A percentile compares a stretch with the other conserved stretches of the same genome.
Conservation (phyloP, 1,284 basidiomycete genomes). For the Jaminaea rosea region DNA sequence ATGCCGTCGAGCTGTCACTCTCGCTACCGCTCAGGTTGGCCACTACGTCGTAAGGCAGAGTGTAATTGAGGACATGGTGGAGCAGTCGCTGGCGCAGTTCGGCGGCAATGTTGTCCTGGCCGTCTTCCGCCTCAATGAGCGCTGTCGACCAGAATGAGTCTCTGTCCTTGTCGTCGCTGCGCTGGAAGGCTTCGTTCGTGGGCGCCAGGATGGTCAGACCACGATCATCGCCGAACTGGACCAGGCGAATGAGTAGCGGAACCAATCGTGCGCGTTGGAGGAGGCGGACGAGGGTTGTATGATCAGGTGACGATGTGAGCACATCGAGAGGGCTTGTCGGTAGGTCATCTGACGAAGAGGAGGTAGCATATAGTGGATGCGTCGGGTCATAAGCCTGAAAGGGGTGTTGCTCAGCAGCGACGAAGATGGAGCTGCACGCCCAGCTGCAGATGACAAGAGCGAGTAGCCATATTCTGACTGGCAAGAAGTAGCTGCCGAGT, state of each 20-base stretch:
- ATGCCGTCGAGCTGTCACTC: conserved; percentile 16
- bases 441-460: no score
- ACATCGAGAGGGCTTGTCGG: conserved; percentile 65
- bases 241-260: conserved; percentile 76
- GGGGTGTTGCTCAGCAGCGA: no score
- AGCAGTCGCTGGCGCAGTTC: conserved; percentile 79
- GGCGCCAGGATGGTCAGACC: conserved; percentile 84
- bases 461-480: no score
- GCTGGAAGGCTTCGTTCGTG: conserved; percentile 57
- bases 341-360: no score
- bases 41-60: conserved; percentile 50
- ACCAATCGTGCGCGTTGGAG: conserved; percentile 79
- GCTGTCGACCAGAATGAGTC: no score
- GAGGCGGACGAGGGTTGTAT: conserved; percentile 66
- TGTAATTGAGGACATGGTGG: conserved; percentile 87
- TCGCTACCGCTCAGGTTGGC: neutral
- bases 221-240: conserved; percentile 48
- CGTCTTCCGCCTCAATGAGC: conserved; percentile 1
- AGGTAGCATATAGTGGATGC: no score
- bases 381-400: no score
- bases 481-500: no score
- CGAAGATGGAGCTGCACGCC: no score
- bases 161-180: neutral
- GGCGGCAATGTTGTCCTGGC: conserved; percentile 62
- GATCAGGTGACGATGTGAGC: conserved; percentile 66